Evolutionary conservation across 208 protist genomes (phyloP).

Genomic region (Leptomonas pyrrhocoris): DNA sequence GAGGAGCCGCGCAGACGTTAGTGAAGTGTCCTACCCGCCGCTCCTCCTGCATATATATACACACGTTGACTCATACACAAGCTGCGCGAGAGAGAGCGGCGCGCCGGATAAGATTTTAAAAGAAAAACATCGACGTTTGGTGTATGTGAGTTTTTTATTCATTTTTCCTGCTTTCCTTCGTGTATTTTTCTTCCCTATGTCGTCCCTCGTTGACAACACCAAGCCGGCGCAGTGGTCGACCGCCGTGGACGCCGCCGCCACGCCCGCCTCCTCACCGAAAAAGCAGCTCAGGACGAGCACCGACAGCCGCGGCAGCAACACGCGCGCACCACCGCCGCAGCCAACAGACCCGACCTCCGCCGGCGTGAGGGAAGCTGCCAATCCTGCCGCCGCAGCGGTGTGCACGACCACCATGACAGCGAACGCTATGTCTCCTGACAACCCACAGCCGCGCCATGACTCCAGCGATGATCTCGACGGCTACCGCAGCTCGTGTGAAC

Average conservation of each 20-base stretch:
- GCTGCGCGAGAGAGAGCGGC: no score
- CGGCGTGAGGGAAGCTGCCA: not conserved
- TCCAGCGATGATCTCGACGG: constrained; percentile 33
- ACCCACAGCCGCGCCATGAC: constrained; percentile 3
- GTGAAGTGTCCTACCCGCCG: no score
- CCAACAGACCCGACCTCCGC: not conserved
- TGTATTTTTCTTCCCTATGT: no score
- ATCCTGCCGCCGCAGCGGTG: not conserved
- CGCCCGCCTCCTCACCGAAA: not conserved
- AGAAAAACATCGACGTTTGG: no score
- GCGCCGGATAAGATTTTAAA: no score
- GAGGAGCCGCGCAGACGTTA: no score
- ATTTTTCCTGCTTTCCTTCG: no score
- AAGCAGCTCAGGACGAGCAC: not conserved
- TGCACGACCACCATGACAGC: not conserved
- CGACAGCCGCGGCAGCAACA: constrained; percentile 3
- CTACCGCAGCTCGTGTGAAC: constrained; percentile 34
- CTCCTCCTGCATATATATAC: no score
- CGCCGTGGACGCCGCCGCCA: not conserved
- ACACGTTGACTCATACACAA: no score
- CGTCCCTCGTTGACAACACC: not conserved
- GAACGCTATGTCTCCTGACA: not conserved
- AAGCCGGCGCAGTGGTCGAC: not conserved
- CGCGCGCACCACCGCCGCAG: not conserved
- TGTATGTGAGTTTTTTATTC: no score